Evolutionary conservation across 192 early-diverging fungal species (phyloP).

Genomic region (Podila epigama): DNA sequence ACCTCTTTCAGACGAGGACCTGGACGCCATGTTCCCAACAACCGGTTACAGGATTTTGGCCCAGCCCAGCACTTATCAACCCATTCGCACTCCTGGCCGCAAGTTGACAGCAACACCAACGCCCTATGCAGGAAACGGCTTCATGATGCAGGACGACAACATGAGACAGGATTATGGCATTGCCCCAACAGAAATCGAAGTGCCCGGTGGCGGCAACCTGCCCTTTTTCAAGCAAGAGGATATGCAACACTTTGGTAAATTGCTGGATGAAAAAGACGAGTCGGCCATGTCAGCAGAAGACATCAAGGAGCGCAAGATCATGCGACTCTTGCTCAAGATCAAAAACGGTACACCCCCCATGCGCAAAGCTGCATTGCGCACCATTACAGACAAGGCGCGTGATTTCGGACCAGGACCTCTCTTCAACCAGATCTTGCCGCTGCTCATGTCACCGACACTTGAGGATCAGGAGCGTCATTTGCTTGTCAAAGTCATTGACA

Average conservation of each 20-base stretch:
- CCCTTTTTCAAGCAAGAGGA: conserved; percentile 97
- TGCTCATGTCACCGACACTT: conserved; percentile 95
- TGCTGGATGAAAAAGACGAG: conserved; percentile 88
- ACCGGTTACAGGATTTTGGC: conserved; percentile 93
- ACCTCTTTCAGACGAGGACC: conserved; percentile 90
- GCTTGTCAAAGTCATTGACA: conserved; percentile 97
- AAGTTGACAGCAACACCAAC: conserved; percentile 96
- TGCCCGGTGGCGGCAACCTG: conserved; percentile 86
- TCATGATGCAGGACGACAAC: conserved; percentile 88
- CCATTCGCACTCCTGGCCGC: conserved; percentile 95
- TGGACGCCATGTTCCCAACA: conserved; percentile 92
- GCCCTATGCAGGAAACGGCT: conserved; percentile 80
- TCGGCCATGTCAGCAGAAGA: conserved; percentile 83
- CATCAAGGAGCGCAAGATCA: conserved; percentile 93
- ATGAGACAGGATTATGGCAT: conserved; percentile 69
- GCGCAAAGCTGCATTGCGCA: conserved; percentile 92
- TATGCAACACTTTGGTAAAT: conserved; percentile 95
- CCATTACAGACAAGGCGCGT: conserved; percentile 95
- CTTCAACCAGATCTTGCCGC: conserved; percentile 95
- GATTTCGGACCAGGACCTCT: conserved; percentile 94
- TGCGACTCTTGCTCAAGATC: conserved; percentile 95
- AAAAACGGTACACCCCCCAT: conserved; percentile 97
- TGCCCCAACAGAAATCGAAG: conserved; percentile 68
- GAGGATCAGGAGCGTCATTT: conserved; percentile 99
- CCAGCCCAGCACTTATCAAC: conserved; percentile 85